Evolutionary conservation across 2,329 filamentous ascomycete species (phyloP).

Genomic region (Pseudocercospora cruenta): DNA sequence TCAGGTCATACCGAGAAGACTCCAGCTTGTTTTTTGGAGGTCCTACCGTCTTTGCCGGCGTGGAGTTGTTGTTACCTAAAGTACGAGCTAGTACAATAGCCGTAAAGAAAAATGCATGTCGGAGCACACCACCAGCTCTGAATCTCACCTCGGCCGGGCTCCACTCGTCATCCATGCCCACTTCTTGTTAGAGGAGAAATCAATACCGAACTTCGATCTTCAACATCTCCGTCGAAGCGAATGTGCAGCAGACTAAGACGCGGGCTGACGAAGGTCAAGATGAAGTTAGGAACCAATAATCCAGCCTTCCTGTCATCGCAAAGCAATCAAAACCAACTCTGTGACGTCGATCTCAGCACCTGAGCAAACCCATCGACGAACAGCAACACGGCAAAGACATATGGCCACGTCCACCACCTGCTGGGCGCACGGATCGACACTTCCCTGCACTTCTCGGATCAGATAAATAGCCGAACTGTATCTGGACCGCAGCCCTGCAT

Average conservation of each 20-base stretch:
- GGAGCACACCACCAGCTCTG: constrained; percentile 12
- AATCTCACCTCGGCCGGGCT: not conserved
- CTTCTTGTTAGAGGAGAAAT: too few relatives aligned
- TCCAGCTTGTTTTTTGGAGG: not conserved
- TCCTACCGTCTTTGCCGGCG: not conserved
- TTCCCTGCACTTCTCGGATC: constrained; percentile 9
- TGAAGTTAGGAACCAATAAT: too few relatives aligned
- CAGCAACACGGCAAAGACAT: not conserved
- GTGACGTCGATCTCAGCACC: too few relatives aligned
- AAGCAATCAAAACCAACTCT: too few relatives aligned
- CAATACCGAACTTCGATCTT: too few relatives aligned
- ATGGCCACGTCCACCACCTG: not conserved
- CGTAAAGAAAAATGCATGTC: not conserved
- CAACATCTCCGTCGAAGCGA: too few relatives aligned
- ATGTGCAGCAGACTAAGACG: too few relatives aligned
- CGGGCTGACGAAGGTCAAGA: too few relatives aligned
- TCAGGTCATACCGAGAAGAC: not conserved
- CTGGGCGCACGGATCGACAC: not conserved
- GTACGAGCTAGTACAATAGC: not conserved
- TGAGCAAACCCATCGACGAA: too few relatives aligned
- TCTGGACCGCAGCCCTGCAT: constrained; percentile 4
- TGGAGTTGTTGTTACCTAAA: constrained; percentile 6
- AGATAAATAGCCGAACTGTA: constrained; percentile 15
- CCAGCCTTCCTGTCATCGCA: not conserved
- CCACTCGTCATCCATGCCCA: not conserved